Conservation (phyloP, 2,329 filamentous ascomycete genomes). For the Anthostomella pinea region DNA sequence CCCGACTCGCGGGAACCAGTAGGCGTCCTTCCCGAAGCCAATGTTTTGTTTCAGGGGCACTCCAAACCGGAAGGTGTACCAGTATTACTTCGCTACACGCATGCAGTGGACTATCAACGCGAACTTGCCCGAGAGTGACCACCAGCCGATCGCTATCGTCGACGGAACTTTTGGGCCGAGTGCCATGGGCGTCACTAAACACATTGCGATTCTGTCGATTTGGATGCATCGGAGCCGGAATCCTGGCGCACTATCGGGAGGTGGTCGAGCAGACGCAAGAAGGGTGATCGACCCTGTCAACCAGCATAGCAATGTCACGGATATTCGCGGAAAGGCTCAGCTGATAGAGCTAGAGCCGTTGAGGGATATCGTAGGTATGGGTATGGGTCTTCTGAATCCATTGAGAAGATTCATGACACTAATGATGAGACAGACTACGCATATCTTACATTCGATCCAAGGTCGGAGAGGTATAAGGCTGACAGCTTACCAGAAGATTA, state of each 20-base stretch:
- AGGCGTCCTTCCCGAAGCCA: too few species aligned
- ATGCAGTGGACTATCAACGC: slow-evolving; percentile 19
- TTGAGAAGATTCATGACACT: not conserved
- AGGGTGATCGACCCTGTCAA: slow-evolving; percentile 6
- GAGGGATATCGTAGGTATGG: slow-evolving; percentile 6
- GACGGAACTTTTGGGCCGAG: slow-evolving; percentile 37
- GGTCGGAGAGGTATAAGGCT: slow-evolving; percentile 5
- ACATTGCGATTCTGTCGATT: slow-evolving; percentile 31
- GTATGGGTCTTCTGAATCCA: too few species aligned
- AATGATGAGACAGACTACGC: slow-evolving; percentile 6
- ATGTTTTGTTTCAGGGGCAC: too few species aligned
- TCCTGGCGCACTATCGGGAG: slow-evolving; percentile 41
- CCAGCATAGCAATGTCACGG: slow-evolving; percentile 2
- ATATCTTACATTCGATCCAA: slow-evolving; percentile 8
- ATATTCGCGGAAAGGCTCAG: slow-evolving; percentile 18
- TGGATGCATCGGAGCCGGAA: slow-evolving; percentile 43
- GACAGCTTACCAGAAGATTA: slow-evolving; percentile 11
- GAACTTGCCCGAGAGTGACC: slow-evolving; percentile 33
- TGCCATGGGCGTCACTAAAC: slow-evolving; percentile 6
- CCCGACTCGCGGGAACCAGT: too few species aligned
- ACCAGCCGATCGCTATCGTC: slow-evolving; percentile 40
- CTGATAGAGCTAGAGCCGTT: slow-evolving; percentile 14
- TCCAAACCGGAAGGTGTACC: slow-evolving; percentile 21
- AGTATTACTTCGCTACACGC: slow-evolving; percentile 23
- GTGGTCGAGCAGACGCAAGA: slow-evolving; percentile 8